Evolutionary conservation across 129 eudicot genomes (phyloP).

Genomic region (Pittosporum tobira): DNA sequence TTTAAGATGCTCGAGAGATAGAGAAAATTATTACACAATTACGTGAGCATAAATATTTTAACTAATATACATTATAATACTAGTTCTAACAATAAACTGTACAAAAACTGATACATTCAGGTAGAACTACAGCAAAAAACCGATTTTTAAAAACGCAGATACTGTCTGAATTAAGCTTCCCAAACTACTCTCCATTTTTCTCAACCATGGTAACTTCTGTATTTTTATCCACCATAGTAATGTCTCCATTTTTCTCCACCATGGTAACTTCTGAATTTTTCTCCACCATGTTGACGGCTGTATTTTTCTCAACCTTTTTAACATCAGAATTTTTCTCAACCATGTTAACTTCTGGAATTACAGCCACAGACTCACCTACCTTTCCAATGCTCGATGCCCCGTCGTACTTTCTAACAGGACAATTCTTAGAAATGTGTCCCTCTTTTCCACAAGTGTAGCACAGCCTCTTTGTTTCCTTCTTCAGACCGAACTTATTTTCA

Average conservation of each 20-base stretch:
- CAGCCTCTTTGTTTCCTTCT: conserved; percentile 25
- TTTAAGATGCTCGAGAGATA: no score
- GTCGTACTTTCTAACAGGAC: conserved; percentile 19
- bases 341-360: conserved; percentile 4
- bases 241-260: neutral
- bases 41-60: no score
- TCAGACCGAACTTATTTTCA: conserved; percentile 13
- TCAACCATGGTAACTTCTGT: neutral
- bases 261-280: conserved; percentile 3
- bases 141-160: neutral
- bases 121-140: no score
- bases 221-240: neutral
- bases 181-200: neutral
- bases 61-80: no score
- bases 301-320: neutral
- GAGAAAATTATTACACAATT: no score
- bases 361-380: conserved; percentile 8
- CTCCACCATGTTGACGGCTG: neutral
- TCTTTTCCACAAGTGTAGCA: conserved; percentile 53
- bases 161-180: neutral
- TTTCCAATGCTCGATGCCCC: neutral
- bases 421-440: conserved; percentile 44
- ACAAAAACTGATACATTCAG: no score
- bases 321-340: neutral
- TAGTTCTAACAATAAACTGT: no score